Percentiles rank a stretch among this genome's conserved stretches.
phyloP scores from a whole-genome alignment of 805 yeast species.

The Jamesozyma lodderae region DNA sequence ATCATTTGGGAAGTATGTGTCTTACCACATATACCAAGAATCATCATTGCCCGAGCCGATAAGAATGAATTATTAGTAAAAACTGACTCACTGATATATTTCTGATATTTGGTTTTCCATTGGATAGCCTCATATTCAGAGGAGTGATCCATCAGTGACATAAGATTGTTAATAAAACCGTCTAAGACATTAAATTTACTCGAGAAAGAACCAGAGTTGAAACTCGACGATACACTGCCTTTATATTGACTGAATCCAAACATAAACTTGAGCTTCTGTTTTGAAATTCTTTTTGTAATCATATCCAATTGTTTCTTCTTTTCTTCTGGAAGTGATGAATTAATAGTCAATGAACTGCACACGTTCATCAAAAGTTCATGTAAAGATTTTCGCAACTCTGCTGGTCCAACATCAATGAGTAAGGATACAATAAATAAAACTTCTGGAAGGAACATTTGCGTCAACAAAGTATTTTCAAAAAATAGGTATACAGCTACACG shows the following conservation, averaged over 20 bases:
- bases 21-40: conserved; percentile 60
- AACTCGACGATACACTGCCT: conserved; percentile 29
- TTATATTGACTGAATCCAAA: conserved; percentile 59
- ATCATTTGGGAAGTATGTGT: conserved; percentile 52
- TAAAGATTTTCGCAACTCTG: conserved; percentile 48
- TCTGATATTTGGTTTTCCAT: conserved; percentile 60
- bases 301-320: conserved; percentile 37
- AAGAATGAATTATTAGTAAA: conserved; percentile 47
- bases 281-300: conserved; percentile 35
- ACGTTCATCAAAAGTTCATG: conserved; percentile 57
- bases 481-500: conserved; percentile 55
- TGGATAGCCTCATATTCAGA: conserved; percentile 38
- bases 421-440: conserved; percentile 58
- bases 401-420: conserved; percentile 42
- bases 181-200: conserved; percentile 41
- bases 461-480: conserved; percentile 56
- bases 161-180: conserved; percentile 46
- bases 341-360: conserved; percentile 58
- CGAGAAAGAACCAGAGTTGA: conserved; percentile 32
- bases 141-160: conserved; percentile 42
- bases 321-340: conserved; percentile 39
- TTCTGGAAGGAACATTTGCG: conserved; percentile 63
- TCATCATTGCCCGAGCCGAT: conserved; percentile 58
- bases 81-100: conserved; percentile 54
- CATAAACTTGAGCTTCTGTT: conserved; percentile 59